These are phyloP conservation scores for Mycena filopes DNA, from an alignment of 768 basidiomycete species.

Conservation along the genomic window DNA sequence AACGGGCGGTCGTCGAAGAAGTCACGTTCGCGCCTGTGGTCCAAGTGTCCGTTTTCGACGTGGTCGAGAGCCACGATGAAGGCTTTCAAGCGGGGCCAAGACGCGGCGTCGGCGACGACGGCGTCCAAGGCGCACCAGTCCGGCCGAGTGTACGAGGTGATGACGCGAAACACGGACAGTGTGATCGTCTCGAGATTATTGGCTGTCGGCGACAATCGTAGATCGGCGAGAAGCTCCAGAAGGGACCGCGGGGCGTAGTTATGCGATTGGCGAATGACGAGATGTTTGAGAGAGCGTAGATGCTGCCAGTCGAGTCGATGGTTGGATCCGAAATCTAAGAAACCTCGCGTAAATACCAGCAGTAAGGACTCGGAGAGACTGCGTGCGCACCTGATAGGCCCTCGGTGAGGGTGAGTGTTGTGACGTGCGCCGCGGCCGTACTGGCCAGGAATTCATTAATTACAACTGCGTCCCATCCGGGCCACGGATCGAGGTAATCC, in stretches of 20 bases:
- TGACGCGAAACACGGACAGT: background rate
- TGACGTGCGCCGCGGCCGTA: background rate
- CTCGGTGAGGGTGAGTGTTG: background rate
- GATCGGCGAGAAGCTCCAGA: background rate
- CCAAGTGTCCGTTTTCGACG: too few species aligned
- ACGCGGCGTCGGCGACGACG: background rate
- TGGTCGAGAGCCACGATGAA: too few species aligned
- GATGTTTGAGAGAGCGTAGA: constrained; percentile 3
- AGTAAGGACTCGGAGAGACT: background rate
- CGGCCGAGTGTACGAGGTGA: background rate
- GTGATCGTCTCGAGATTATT: background rate
- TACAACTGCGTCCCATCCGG: background rate
- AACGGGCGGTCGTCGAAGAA: background rate
- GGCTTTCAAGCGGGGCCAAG: too few species aligned
- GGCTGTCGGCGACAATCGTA: background rate
- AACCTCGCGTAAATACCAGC: too few species aligned
- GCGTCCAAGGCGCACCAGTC: background rate
- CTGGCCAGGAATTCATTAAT: background rate
- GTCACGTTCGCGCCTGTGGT: too few species aligned
- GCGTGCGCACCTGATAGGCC: background rate
- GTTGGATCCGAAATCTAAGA: background rate
- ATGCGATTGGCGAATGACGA: background rate
- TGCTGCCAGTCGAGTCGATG: too few species aligned
- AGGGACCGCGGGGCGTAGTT: background rate
- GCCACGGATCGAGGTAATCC: background rate